These are phyloP conservation scores for Quercus rubra DNA, from an alignment of 306 rosid genomes.

Conservation along the genomic window DNA sequence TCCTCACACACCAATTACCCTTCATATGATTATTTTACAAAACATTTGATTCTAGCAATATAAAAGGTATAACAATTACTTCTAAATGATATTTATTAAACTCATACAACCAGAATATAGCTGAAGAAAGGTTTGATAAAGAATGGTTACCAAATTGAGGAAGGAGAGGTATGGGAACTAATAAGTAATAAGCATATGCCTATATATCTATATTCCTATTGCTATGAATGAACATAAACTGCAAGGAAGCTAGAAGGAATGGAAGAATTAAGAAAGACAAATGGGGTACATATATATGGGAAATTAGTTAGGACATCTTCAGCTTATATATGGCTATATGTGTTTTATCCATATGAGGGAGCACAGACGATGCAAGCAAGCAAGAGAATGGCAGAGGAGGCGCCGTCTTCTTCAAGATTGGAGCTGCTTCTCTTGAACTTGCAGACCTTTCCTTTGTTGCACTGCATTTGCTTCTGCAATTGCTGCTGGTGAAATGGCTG, in stretches of 20 bases:
- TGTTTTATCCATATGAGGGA: slow-evolving; percentile 42
- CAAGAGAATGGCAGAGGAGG: slow-evolving; percentile 85
- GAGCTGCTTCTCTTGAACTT: slow-evolving; percentile 92
- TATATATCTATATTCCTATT: neutral
- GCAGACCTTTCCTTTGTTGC: slow-evolving; percentile 69
- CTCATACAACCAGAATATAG: neutral
- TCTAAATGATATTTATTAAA: neutral
- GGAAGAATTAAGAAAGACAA: neutral
- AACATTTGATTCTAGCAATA: no score
- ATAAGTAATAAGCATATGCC: neutral
- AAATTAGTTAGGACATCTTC: neutral
- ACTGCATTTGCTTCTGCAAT: slow-evolving; percentile 61
- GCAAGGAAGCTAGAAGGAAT: neutral
- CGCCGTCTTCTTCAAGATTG: slow-evolving; percentile 75
- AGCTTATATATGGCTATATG: neutral
- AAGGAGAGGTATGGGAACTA: neutral
- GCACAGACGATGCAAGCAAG: slow-evolving; percentile 95
- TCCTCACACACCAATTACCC: no score
- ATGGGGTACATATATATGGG: no score
- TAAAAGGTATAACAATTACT: neutral
- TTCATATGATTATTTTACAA: no score
- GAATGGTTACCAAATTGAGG: neutral
- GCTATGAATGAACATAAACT: neutral
- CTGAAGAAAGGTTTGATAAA: neutral
- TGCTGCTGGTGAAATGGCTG: slow-evolving; percentile 36